Evolutionary conservation across 2,329 filamentous ascomycete genomes (phyloP), one percentile per base, ranked within the genome.

Genomic region (Aspergillus latus): DNA sequence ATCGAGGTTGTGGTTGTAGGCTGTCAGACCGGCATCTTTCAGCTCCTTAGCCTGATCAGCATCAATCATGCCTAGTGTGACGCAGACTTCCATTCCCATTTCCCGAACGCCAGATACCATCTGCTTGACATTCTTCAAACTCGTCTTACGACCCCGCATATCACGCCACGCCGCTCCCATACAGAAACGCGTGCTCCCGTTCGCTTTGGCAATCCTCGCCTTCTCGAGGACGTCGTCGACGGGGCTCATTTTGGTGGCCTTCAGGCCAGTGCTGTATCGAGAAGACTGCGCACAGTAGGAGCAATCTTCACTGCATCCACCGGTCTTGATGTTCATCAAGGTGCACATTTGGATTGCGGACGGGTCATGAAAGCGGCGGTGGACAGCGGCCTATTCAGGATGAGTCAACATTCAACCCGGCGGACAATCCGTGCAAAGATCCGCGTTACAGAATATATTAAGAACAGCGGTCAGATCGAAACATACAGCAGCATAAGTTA

Each of bases 121-220:
- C 51, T 84, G 85, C 68, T 89, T 89, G 73, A 96, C 88, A 72
- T 94, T 94, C 74, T 86, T 87, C 51, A 96, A 77, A 62, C 85
- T 87, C 44, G 88, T 90, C 76, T 92, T 94, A 62, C 92, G 88
- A 15, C 92, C 92, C 11, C 90, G 87, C 92, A 96, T 96, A 74
- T 96, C 92, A 37, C 92, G 81, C 92, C 92, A 96, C 0, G 92
- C 92, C 3, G 92, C 92, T 7, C 92, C 92, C 91, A 96, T 96
- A 77, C 92, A 96, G 82, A 96, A 96, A 1, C 92, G 85, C 7
- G 90, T 95, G 77, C 88, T 92, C 49, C 92, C 92, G 62, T 94
- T 94, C 54, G 84, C 85, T 67, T 89, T 90, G 58, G 92, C 92
- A 32, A 84, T 84, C 36, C 85, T 84, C 1, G 92, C 92, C 2